Base-by-base conservation (phyloP, 1,284 basidiomycete genomes). In the Rhodotorula sp. region DNA sequence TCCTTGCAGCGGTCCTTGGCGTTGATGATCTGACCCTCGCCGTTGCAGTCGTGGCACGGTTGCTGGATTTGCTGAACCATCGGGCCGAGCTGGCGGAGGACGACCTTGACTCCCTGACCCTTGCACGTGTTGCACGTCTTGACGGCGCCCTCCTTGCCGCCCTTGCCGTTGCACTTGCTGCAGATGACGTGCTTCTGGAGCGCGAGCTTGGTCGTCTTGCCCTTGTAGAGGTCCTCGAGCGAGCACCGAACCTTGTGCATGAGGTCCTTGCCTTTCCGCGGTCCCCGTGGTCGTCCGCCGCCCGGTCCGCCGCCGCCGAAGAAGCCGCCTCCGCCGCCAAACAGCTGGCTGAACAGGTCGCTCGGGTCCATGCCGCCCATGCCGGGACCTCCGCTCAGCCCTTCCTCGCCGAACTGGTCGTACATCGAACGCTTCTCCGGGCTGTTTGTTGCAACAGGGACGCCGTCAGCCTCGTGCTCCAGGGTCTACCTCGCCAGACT, bases 31-130 rank as follows among this genome's bases (percentile, higher is more conserved):
- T 99, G 95, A 76, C 97, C 97, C 31, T 88, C 87, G 48, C 93
- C 97, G 65, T 86, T 86, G 82, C 97, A 99, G 48, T 97, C 95
- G 80, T 90, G 88, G 84, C 97, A 99, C 63, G 89, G 86, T 76
- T 93, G 91, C 82, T 99, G 97, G 79, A 99, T 92, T 83, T 99
- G 97, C 84, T 99, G 97, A 78, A 99, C 93, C 97, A 99, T 99
- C 23, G 97, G 97, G 50, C 97, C 97, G 87, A 97, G 90, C 82
- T 98, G 95, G 73, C 97, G 91, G 71, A 98, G 85, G 68, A 90
- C 92, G 78, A 98, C 84, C 82, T 90, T 92, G 84, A 97, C 84
- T 81, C 97, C 97, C 78, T 93, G 92, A 76, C 97, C 97, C 79
- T 85, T 86, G 84, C 97, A 99, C 28, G 85, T 81, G 62, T 82